Evolutionary conservation across 2,329 filamentous ascomycete species (phyloP), one percentile per base, ranked within the genome.

Genomic region (Trichophyton schoenleinii): DNA sequence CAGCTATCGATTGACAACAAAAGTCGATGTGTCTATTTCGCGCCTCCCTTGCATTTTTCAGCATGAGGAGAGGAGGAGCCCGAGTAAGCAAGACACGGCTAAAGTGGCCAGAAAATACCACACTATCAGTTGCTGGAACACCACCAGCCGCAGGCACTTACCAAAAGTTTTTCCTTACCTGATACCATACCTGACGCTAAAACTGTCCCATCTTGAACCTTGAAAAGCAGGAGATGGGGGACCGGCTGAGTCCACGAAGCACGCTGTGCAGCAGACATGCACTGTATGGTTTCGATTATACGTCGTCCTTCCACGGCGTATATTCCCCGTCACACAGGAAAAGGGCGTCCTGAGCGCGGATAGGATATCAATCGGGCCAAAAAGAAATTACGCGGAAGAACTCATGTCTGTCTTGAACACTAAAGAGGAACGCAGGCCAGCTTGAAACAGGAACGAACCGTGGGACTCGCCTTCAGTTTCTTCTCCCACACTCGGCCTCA

Each of bases 381-480:
- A 53, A 53, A 53, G 49, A n/a, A 53, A 53, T 53, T 53, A 53
- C 49, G 49, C 49, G 49, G 49, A 53, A 53, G 22, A 53, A 53
- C 22, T 53, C 49, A 53, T 53, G 22, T 53, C 49, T 53, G 28
- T 28, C 49, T 53, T 11, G 49, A 53, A 34, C 22, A 25, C 49
- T 53, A 28, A 53, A 31, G 25, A n/a, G 20, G 9, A 48, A 48
- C 44, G 44, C 44, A 48, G 20, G 44, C 44, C 20, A 48, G 22
- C 49, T 53, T 34, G 49, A 34, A 53, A 53, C 49, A 53, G 49
- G 49, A 31, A 53, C 49, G 49, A 53, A 53, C 49, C 22, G 49
- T 53, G 49, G 49, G 49, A 53, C 49, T 53, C 28, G 22, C 28
- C 3, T 25, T 53, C 49, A 28, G 13, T 18, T 25, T 53, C 41